A percentile compares a stretch with the other conserved stretches of the same genome.
These are phyloP conservation scores for Termitomyces titanicus DNA, from an alignment of 768 basidiomycete species.

Conservation along the genomic window DNA sequence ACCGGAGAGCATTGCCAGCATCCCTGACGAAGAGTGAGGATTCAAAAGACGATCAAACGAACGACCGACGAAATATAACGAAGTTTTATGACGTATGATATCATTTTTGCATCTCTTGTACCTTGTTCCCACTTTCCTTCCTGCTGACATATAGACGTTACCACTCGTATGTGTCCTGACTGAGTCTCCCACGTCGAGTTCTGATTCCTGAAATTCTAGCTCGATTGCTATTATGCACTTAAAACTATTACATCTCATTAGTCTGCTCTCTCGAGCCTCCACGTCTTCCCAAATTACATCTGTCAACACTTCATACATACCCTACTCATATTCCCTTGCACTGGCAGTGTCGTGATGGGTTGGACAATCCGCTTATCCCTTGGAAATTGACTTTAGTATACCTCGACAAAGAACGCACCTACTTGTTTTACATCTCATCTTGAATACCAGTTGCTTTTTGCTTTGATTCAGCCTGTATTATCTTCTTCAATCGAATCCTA, in stretches of 20 bases:
- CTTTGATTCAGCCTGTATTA: background rate
- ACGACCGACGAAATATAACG: background rate
- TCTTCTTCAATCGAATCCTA: background rate
- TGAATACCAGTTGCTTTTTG: background rate
- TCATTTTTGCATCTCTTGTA: background rate
- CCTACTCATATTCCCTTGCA: background rate
- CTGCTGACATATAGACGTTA: background rate
- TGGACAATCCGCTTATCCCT: background rate
- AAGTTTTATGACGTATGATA: background rate
- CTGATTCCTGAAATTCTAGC: background rate
- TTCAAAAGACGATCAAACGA: conserved; percentile 1
- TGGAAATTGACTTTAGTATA: background rate
- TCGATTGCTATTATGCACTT: background rate
- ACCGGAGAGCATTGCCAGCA: conserved; percentile 41
- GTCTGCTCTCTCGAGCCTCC: background rate
- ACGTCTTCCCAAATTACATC: background rate
- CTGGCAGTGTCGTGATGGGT: background rate
- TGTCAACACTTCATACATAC: background rate
- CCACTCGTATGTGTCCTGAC: background rate
- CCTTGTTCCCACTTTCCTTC: background rate
- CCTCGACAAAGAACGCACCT: background rate
- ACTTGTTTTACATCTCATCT: background rate
- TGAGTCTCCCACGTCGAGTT: background rate
- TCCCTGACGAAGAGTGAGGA: conserved; percentile 50
- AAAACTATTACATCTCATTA: background rate